phyloP scores from a whole-genome alignment of 192 early-diverging fungal species.

The Backusella sp. region DNA sequence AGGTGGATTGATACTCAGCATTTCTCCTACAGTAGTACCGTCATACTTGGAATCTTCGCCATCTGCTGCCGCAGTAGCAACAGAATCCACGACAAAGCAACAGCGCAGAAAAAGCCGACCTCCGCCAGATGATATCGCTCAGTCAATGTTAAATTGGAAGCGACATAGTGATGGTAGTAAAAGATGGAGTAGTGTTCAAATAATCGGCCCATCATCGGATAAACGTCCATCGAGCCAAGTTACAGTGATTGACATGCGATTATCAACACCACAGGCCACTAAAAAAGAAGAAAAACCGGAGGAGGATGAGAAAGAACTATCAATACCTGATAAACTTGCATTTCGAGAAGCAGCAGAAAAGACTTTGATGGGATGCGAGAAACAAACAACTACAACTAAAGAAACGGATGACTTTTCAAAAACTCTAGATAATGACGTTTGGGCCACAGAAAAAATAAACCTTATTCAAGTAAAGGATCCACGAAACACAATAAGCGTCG shows the following conservation, averaged over 20 bases:
- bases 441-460: neutral
- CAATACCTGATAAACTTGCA: neutral
- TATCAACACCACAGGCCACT: neutral
- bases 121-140: slow-evolving; percentile 20
- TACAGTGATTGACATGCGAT: neutral
- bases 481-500: neutral
- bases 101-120: slow-evolving; percentile 5
- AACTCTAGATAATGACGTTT: slow-evolving; percentile 7
- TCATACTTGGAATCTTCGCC: neutral
- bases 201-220: neutral
- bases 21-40: neutral
- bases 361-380: neutral
- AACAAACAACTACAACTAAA: neutral
- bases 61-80: neutral
- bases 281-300: neutral
- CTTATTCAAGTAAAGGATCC: slow-evolving; percentile 11
- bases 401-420: slow-evolving; percentile 15
- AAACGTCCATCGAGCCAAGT: neutral
- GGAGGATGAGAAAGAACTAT: neutral
- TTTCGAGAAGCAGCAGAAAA: slow-evolving; percentile 4
- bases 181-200: slow-evolving; percentile 6
- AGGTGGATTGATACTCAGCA: slow-evolving; percentile 37
- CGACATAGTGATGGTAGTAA: slow-evolving; percentile 19
- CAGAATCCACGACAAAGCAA: neutral
- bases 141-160: slow-evolving; percentile 36